Evolutionary conservation across 176 grass and related monocot genomes (phyloP), one percentile per base, ranked within the genome.

Genomic region (Bromus sterilis): DNA sequence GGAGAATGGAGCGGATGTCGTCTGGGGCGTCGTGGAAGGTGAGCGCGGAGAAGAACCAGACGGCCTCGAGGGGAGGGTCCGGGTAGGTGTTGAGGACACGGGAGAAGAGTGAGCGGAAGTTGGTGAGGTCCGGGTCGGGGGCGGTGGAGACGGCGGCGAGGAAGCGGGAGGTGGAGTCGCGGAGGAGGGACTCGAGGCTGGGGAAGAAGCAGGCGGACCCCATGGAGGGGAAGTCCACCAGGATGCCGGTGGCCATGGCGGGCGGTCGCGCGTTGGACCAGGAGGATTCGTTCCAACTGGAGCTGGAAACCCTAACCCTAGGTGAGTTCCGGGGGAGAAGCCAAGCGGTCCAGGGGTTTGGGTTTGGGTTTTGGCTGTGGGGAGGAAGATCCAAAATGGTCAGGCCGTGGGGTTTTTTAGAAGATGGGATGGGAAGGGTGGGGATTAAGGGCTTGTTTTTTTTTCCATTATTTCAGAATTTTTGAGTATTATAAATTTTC

Each of bases 11-110:
- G 72, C 87, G 94, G 66, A 93, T 55, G 56, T 89, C 92, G 46
- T 49, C 72, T 30, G 94, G 78, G 49, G 84, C 28, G 83, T 98
- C 93, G 74, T 93, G 96, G 84, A 92, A 98, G 66, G 88, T 79
- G 49, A 98, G 84, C 32, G 93, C 93, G 62, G 93, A 88, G 82
- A 95, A 99, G 72, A 99, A 93, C 96, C 97, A 99, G 82, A 99
- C 56, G 11, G 90, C 84, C 87, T 95, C 93, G 5, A 99, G 91
- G 23, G 97, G 89, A 0, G 97, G 93, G 79, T 99, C 93, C 72
- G 85, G 34, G 80, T 82, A 93, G 31, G 77, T 74, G 66, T 84
- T 92, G 53, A 99, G 80, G 21, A 99, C 78, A 43, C 89, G 93
- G 35, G 87, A 95, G 90, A 93, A 95, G 75, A 99, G 86, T 24